Base-by-base conservation (phyloP, 768 basidiomycete species). In the Dioszegia crocea region DNA sequence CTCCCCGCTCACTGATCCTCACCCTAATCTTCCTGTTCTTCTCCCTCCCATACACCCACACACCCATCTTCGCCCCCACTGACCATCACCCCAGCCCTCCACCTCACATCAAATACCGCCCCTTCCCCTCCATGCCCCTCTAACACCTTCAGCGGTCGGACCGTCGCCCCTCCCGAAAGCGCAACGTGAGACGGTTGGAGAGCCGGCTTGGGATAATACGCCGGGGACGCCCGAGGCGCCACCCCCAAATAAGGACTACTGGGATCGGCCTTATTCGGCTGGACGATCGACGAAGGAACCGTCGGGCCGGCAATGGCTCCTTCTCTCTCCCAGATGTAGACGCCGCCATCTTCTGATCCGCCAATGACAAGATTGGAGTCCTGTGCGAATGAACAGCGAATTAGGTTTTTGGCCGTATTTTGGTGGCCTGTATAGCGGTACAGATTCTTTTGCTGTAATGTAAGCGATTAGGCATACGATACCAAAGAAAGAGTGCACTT, bases 321-420 rank as follows among this genome's bases (percentile, higher is more conserved):
- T 43, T 76, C 74, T 16, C 66, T 41, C 48, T 74, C 72, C 74
- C 74, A 76, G 24, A 76, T 49, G 49, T 76, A 74, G 4, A 76
- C 62, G 17, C 30, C 58, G 1, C 74, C 72, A 43, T 76, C 76
- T 54, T 77, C 76, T 11, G 72, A 74, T 14, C 76, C 76, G n/a
- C 65, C 59, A 16, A 77, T 50, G 31, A 77, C 43, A 40, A 75
- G 57, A 14, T 63, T 63, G 8, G 53, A 59, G 26, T 54, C 40
- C 10, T 52, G 55, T 0, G 67, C 68, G 49, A 77, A 77, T 19
- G 61, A 59, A 14, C 70, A 68, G 10, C 76, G 63, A 26, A 77
- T 66, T 21, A 75, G 68, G 67, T 73, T 77, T 51, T 74, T 71
- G 14, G 76, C 74, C 0, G 74, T 75, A 57, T 77, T 77, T 52